Base-by-base conservation (phyloP, 2,329 filamentous ascomycete genomes). In the Phaeosphaeriaceae sp. region DNA sequence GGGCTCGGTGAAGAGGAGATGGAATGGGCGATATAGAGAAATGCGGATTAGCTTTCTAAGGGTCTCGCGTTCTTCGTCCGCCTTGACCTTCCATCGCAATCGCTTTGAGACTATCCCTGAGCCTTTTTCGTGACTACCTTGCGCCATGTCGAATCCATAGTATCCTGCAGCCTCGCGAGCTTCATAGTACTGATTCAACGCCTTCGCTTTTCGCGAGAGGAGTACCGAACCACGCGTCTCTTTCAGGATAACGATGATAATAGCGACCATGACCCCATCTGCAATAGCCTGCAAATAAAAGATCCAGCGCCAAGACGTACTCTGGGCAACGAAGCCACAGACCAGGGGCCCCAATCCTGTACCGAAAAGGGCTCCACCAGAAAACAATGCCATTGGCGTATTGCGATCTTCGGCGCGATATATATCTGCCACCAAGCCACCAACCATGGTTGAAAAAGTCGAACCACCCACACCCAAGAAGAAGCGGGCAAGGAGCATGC, bases 351-450 rank as follows among this genome's bases (percentile, higher is more conserved):
- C 92, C 1, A 88, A 75, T 0, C 91, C 91, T 0, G 91, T 95
- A 0, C 91, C 93, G 8, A 88, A 80, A 0, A 97, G 76, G 0
- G 91, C 92, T 3, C 81, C 79, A 0, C 88, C 90, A n/a, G 88
- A 88, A 71, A 96, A 97, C 0, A 96, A 69, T 0, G 90, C 87
- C 93, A 97, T 96, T 0, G 92, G 89, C 0, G 88, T 91, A 63
- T 97, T 96, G 28, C 93, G 81, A 36, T 89, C 86, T 50, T 89
- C 77, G 8, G 89, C 85, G 39, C 87, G 83, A 76, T 92, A 96
- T 50, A 96, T 83, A 66, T 97, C 92, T 42, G 88, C 88, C 33
- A 97, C 87, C 3, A 97, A 89, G 3, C 92, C 92, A n/a, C 92
- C 92, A 0, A 96, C 88, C 81, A 96, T 92, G 17, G 90, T 94